phyloP scores from a whole-genome alignment of 2,329 filamentous ascomycete genomes.

The Monilinia fructigena region DNA sequence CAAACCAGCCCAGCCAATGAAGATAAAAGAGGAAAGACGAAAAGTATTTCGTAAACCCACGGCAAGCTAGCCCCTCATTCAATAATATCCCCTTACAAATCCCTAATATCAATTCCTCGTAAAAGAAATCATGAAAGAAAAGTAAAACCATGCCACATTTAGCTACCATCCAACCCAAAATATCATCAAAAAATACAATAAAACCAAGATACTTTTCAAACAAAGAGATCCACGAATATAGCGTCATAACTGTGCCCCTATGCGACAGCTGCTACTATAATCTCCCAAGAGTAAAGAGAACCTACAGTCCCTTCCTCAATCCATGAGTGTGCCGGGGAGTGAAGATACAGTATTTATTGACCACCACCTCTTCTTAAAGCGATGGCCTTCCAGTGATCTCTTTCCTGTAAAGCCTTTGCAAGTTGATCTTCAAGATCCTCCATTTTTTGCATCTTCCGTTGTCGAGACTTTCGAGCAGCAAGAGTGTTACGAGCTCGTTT shows the following conservation, averaged over 20 bases:
- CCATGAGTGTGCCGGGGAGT: constrained; percentile 39
- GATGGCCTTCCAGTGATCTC: constrained; percentile 61
- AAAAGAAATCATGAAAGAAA: constrained; percentile 14
- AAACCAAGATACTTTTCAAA: constrained; percentile 24
- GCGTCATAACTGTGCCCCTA: constrained; percentile 36
- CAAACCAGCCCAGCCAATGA: constrained; percentile 24
- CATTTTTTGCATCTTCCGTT: constrained; percentile 76
- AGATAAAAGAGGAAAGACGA: neutral
- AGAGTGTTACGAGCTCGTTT: constrained; percentile 94
- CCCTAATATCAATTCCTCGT: neutral
- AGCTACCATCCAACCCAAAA: constrained; percentile 4
- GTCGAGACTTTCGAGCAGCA: constrained; percentile 88
- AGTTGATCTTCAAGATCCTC: constrained; percentile 74
- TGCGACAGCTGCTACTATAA: constrained; percentile 36
- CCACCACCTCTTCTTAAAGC: constrained; percentile 32
- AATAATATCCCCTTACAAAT: neutral
- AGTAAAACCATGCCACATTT: constrained; percentile 5
- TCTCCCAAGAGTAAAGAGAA: constrained; percentile 33
- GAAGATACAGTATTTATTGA: constrained; percentile 30
- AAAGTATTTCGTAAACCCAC: neutral
- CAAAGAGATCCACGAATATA: constrained; percentile 32
- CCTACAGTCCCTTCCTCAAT: constrained; percentile 37
- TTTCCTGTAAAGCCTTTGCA: constrained; percentile 61
- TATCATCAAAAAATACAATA: constrained; percentile 26
- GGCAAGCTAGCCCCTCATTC: constrained; percentile 5